A percentile compares a stretch with the other conserved stretches of the same genome.
Conservation (phyloP, 768 basidiomycete genomes). For the Leccinum broughii region DNA sequence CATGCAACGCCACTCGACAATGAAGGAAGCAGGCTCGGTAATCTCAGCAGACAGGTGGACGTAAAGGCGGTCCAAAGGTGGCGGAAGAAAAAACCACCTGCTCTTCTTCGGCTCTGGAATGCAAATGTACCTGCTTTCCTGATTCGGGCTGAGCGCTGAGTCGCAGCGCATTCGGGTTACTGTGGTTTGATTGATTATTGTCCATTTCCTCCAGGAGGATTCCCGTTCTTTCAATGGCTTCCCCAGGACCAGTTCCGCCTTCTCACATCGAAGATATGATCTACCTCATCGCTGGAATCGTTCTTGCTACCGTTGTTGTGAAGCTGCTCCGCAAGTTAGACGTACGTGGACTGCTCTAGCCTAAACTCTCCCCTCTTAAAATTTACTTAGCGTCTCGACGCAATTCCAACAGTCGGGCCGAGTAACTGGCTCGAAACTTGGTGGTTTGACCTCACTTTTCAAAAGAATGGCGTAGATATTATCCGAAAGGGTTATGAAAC, state of each 20-base stretch:
- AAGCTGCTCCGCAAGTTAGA: background rate
- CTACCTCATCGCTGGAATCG: background rate
- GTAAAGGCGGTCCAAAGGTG: no score
- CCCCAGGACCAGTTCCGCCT: background rate
- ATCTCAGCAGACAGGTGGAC: no score
- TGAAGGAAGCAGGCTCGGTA: no score
- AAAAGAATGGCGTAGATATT: background rate
- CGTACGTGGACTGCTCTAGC: background rate
- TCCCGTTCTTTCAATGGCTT: background rate
- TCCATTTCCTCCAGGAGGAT: background rate
- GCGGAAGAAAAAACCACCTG: no score
- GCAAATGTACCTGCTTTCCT: no score
- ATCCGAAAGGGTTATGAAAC: background rate
- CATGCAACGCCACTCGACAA: no score
- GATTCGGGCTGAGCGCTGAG: no score
- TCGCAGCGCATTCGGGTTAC: background rate
- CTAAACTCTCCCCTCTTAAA: background rate
- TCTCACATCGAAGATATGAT: background rate
- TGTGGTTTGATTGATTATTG: background rate
- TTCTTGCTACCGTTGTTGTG: background rate
- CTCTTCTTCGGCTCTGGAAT: no score
- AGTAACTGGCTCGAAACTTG: slow-evolving; percentile 39
- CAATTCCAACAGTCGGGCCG: background rate
- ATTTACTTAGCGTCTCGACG: background rate
- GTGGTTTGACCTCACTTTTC: background rate